Conservation (phyloP, 768 basidiomycete genomes). For the Mycena floridula region DNA sequence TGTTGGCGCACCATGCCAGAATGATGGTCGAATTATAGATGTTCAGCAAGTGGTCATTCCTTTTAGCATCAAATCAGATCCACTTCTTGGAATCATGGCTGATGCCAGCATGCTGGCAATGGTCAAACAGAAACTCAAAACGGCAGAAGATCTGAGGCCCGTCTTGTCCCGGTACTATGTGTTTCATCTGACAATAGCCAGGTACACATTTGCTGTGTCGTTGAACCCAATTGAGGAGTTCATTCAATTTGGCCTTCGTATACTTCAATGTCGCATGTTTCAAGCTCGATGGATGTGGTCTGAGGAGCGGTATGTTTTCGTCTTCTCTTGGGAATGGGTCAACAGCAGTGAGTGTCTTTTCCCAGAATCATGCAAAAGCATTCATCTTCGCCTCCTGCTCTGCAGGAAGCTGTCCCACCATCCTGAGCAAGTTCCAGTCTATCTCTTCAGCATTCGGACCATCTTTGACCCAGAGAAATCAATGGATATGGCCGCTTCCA, state of each 20-base stretch:
- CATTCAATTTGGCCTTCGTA: background rate
- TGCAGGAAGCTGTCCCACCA: background rate
- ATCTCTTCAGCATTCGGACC: background rate
- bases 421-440: background rate
- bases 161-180: background rate
- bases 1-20: background rate
- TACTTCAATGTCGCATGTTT: background rate
- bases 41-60: background rate
- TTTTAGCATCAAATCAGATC: background rate
- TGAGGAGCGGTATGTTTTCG: background rate
- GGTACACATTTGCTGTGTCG: background rate
- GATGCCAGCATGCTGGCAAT: background rate
- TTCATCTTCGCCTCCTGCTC: background rate
- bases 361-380: background rate
- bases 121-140: background rate
- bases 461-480: background rate
- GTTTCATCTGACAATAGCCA: background rate
- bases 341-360: background rate
- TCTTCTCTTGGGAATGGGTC: background rate
- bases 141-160: background rate
- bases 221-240: background rate
- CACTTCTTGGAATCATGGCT: background rate
- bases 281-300: background rate
- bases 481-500: background rate
- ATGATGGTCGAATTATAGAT: background rate